Evolutionary conservation across 1,284 basidiomycete genomes (phyloP), one percentile per base, ranked within the genome.

Genomic region (Lignosus rhinocerotis): DNA sequence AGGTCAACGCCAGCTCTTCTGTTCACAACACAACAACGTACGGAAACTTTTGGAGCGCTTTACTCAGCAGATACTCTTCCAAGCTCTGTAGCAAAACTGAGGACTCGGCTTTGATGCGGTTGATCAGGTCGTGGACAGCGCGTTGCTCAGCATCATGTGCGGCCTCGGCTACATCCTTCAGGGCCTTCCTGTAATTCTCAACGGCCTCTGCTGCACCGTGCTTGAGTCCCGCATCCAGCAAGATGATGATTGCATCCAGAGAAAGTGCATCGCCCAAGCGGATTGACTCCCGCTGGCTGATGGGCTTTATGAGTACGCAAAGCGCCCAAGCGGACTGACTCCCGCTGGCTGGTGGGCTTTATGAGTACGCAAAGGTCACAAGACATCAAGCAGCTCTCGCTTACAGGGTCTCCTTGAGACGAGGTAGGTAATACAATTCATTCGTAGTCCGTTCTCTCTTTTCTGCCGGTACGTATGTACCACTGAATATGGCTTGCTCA

Each of bases 401-500:
- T n/a, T 19, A 39, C 2, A 51, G 38, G 11, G 6, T 6, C 1
- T 3, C 16, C 12, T 39, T 42, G 30, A 25, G n/a, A 14, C 17
- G 21, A 10, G 5, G 3, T 12, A 32, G 39, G 34, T 10, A 4
- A 7, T 16, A 7, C 1, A 14, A 6, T 2, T 39, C 10, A 1
- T 4, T 34, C 17, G 1, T 43, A 16, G 21, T 11, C 19, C 53
- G 48, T 12, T 42, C 39, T 17, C 10, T 12, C 39, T 12, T 42
- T n/a, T 42, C 14, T 8, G 38, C 55, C 8, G 52, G 34, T 3
- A 56, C 39, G 25, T 53, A 59, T 17, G 42, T 19, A 3, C 36
- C 51, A 6, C 46, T 42, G 9, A 64, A 19, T 12, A 64, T 16
- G 2, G 51, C 62, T 47, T 64, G 62, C 19, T 12, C n/a, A 12